Evolutionary conservation across 352 stramenopile genomes (phyloP), one percentile per base, ranked within the genome.

Genomic region (Thalassiosira livingstoniorum): DNA sequence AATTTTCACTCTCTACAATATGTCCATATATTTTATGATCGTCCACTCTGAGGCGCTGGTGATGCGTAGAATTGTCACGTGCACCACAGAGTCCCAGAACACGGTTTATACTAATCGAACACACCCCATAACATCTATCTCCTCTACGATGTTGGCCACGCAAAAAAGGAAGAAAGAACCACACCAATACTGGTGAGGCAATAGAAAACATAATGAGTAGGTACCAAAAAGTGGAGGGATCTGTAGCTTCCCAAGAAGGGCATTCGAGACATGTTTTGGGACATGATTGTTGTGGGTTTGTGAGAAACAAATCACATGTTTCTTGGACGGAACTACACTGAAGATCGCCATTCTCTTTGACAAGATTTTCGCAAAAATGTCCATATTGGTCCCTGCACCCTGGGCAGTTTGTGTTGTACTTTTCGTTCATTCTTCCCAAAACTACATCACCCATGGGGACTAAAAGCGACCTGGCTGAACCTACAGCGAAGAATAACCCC

Each of bases 141-240:
- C 53, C 15, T 31, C 45, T 42, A 72, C 43, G n/a, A 53, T 58
- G 45, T 21, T 78, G 29, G 4, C 61, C 67, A 15, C 69, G 61
- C 25, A 87, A 55, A 78, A 84, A 87, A 15, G 80, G 75, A 31
- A 78, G 71, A n/a, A 75, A 78, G n/a, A 65, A 57, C 75, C 64
- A 80, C 0, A 82, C 55, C 35, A 58, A 42, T 23, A 87, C 25
- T 18, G 81, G 81, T 29, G 81, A 70, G 57, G 65, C 37, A 15
- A 85, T 71, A 53, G 67, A 81, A 42, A 63, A 27, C 31, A 80
- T 4, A 27, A 85, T 63, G 18, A 87, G 65, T 13, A 87, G 70
- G 39, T 69, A 75, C 81, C 81, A 87, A 65, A 83, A 65, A 13
- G 68, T 62, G 2, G 65, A 77, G 5, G 81, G 76, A 74, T 87